Conservation (phyloP, 129 eudicot genomes). For the Artemisia argyi region DNA sequence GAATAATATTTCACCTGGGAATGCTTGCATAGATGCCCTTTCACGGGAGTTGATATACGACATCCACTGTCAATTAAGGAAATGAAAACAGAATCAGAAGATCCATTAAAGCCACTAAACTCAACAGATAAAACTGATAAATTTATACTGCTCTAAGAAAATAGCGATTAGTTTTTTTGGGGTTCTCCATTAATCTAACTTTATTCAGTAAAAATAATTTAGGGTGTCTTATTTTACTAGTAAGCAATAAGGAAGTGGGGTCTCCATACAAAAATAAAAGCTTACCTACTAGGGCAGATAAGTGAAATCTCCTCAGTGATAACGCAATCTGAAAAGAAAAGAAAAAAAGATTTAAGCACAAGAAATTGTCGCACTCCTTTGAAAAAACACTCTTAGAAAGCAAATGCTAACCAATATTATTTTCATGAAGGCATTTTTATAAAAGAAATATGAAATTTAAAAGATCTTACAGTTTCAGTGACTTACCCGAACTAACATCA, state of each 20-base stretch:
- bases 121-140: neutral
- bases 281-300: conserved; percentile 31
- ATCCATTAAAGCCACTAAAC: conserved; percentile 7
- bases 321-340: conserved; percentile 22
- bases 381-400: neutral
- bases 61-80: conserved; percentile 14
- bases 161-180: neutral
- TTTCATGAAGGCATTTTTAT: too few species aligned
- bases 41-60: conserved; percentile 25
- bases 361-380: too few species aligned
- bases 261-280: neutral
- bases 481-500: conserved; percentile 33
- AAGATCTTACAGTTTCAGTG: conserved; percentile 10
- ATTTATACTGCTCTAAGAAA: neutral
- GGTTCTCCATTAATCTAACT: neutral
- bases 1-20: conserved; percentile 20
- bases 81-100: conserved; percentile 4
- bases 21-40: conserved; percentile 33
- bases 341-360: neutral
- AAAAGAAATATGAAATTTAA: neutral
- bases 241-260: neutral
- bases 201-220: too few species aligned
- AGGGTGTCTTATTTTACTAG: neutral
- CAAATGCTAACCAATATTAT: neutral
- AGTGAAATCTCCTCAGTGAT: conserved; percentile 27